phyloP scores from a whole-genome alignment of 805 yeast genomes.

The Candida andamanensis region DNA sequence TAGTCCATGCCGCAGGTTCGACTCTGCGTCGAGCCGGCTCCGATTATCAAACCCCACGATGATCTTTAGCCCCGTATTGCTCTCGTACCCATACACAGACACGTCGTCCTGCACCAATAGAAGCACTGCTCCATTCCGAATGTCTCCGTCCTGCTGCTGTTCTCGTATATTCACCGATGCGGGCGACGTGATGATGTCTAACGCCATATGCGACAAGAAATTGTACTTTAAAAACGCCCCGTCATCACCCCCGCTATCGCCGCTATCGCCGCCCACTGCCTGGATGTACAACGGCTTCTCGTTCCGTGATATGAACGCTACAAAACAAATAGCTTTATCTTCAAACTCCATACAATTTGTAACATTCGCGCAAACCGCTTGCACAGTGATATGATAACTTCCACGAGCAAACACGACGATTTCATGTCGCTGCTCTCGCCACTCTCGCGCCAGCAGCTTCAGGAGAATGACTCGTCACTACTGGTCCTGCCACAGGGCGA shows the following conservation, averaged over 20 bases:
- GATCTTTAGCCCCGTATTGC: constrained; percentile 62
- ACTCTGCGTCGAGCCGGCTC: constrained; percentile 5
- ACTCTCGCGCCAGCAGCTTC: too few species aligned
- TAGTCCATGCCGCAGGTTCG: constrained; percentile 8
- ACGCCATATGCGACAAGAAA: constrained; percentile 70
- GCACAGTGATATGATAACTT: too few species aligned
- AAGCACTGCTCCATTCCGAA: constrained; percentile 29
- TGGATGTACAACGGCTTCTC: constrained; percentile 60
- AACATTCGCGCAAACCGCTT: too few species aligned
- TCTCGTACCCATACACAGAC: constrained; percentile 63
- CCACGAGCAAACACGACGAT: too few species aligned
- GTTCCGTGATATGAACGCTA: constrained; percentile 53
- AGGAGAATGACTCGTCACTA: too few species aligned
- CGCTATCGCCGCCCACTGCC: constrained; percentile 31
- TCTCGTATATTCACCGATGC: constrained; percentile 34
- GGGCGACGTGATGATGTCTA: constrained; percentile 62
- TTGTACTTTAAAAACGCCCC: constrained; percentile 50
- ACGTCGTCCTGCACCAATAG: constrained; percentile 65
- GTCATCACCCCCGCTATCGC: constrained; percentile 9
- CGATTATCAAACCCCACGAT: constrained; percentile 45
- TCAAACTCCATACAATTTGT: constrained; percentile 8
- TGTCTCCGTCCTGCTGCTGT: constrained; percentile 23
- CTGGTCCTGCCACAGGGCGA: too few species aligned
- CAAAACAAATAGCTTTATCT: constrained; percentile 39
- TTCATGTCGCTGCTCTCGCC: too few species aligned